phyloP scores from a whole-genome alignment of 202 grass and related monocot species.

The Elaeis oleifera region DNA sequence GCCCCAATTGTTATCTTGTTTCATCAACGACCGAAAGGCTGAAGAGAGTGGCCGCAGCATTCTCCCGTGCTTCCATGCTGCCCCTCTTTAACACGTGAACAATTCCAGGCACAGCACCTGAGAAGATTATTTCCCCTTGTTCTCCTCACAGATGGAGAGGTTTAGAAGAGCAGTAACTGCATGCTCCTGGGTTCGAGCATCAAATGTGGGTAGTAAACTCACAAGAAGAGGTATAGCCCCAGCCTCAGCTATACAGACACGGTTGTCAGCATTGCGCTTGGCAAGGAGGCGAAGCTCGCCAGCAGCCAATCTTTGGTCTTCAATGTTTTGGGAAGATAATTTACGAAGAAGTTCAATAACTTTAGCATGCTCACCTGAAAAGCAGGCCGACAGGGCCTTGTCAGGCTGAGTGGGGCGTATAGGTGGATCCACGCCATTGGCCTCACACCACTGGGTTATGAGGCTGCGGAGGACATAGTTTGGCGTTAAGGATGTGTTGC shows the following conservation, averaged over 20 bases:
- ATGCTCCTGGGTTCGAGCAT: constrained; percentile 71
- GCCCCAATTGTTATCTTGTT: constrained; percentile 75
- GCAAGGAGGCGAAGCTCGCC: constrained; percentile 81
- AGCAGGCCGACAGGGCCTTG: constrained; percentile 46
- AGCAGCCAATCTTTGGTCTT: constrained; percentile 50
- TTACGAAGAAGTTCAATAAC: constrained; percentile 70
- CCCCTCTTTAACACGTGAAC: constrained; percentile 85
- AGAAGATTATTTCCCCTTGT: constrained; percentile 72
- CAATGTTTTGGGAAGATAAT: constrained; percentile 63
- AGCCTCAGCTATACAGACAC: constrained; percentile 86
- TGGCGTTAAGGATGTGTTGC: constrained; percentile 67
- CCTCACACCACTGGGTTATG: constrained; percentile 85
- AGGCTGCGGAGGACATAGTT: constrained; percentile 82
- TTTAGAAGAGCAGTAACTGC: constrained; percentile 85
- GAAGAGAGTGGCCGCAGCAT: constrained; percentile 89
- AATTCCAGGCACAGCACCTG: constrained; percentile 73
- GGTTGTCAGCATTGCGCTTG: constrained; percentile 72
- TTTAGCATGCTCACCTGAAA: constrained; percentile 60
- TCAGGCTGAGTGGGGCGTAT: constrained; percentile 36
- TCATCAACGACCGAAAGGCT: constrained; percentile 90
- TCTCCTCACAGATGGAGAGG: constrained; percentile 90
- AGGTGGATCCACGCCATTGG: constrained; percentile 66
- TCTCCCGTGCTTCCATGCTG: constrained; percentile 89
- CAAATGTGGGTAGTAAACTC: constrained; percentile 54
- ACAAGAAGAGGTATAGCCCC: constrained; percentile 90